phyloP scores from a whole-genome alignment of 2,329 filamentous ascomycete genomes.

The Colletotrichum graminicola region DNA sequence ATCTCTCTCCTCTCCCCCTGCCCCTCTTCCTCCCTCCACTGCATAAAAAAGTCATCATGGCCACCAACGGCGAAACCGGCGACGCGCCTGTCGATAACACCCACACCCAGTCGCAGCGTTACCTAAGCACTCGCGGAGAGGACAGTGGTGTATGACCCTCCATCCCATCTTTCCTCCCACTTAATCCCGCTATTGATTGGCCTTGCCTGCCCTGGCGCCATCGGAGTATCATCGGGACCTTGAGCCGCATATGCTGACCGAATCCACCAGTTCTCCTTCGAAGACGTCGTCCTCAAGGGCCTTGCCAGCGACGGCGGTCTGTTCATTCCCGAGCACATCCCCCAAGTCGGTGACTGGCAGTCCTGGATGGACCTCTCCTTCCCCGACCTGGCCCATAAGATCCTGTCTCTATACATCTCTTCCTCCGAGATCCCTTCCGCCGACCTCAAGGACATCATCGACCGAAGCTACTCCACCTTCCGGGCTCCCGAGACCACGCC shows the following conservation, averaged over 20 bases:
- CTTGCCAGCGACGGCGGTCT: slow-evolving; percentile 88
- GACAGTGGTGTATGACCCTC: slow-evolving; percentile 59
- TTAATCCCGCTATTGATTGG: neutral
- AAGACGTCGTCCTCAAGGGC: slow-evolving; percentile 90
- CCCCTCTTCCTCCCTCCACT: neutral
- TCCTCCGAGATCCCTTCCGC: slow-evolving; percentile 81
- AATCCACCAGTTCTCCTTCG: slow-evolving; percentile 79
- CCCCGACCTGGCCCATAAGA: slow-evolving; percentile 83
- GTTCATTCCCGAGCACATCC: slow-evolving; percentile 88
- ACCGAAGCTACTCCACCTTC: slow-evolving; percentile 90
- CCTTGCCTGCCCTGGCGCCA: slow-evolving; percentile 9
- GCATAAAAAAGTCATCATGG: slow-evolving; percentile 51
- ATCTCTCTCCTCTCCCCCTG: neutral
- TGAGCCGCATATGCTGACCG: slow-evolving; percentile 27
- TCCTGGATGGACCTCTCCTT: slow-evolving; percentile 85
- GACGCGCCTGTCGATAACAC: slow-evolving; percentile 47
- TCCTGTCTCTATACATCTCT: slow-evolving; percentile 91
- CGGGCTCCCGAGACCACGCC: slow-evolving; percentile 83
- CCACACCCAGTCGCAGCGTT: slow-evolving; percentile 61
- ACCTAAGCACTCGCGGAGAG: slow-evolving; percentile 64
- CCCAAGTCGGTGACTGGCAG: slow-evolving; percentile 72
- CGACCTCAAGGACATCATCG: slow-evolving; percentile 86
- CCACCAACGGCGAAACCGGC: slow-evolving; percentile 51
- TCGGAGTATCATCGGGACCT: neutral
- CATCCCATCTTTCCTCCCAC: slow-evolving; percentile 1